Evolutionary conservation across 2,329 filamentous ascomycete species (phyloP).

Genomic region (Ophiocordyceps camponoti-rufipedis): DNA sequence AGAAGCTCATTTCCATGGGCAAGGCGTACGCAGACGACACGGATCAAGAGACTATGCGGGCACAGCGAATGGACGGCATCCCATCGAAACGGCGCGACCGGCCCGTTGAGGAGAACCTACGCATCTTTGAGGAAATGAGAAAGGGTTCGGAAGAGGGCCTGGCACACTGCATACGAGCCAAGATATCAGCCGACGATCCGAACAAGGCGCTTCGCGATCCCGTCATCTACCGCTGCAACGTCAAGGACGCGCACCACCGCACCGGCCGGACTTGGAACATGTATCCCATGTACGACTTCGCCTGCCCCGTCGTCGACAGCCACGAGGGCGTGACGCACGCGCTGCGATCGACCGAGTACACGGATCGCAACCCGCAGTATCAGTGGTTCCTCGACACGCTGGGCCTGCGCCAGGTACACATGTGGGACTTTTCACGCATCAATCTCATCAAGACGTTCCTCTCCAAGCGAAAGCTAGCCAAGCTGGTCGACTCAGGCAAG

Average conservation of each 20-base stretch:
- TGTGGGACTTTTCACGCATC: constrained; percentile 74
- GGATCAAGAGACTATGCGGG: constrained; percentile 70
- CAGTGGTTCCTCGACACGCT: constrained; percentile 68
- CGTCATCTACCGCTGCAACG: constrained; percentile 88
- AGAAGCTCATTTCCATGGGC: constrained; percentile 71
- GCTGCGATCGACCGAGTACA: constrained; percentile 71
- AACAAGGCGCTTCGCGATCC: constrained; percentile 96
- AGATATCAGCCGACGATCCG: constrained; percentile 76
- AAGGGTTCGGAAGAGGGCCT: constrained; percentile 59
- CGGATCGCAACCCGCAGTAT: constrained; percentile 72
- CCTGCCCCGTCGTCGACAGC: constrained; percentile 64
- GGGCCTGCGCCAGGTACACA: constrained; percentile 56
- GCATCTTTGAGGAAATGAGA: constrained; percentile 89
- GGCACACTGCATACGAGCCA: constrained; percentile 83
- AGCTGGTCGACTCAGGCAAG: constrained; percentile 57
- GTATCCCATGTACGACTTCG: constrained; percentile 78
- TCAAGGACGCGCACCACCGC: constrained; percentile 49
- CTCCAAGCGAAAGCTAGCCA: constrained; percentile 73
- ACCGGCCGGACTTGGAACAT: constrained; percentile 69
- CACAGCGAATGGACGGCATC: constrained; percentile 69
- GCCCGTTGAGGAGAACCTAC: constrained; percentile 64
- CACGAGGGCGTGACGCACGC: constrained; percentile 72
- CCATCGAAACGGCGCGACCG: constrained; percentile 66
- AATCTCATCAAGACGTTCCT: constrained; percentile 72
- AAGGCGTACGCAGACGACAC: constrained; percentile 93